Conservation (phyloP, 441 rosid species). For the Pelargonium fulgidum region DNA sequence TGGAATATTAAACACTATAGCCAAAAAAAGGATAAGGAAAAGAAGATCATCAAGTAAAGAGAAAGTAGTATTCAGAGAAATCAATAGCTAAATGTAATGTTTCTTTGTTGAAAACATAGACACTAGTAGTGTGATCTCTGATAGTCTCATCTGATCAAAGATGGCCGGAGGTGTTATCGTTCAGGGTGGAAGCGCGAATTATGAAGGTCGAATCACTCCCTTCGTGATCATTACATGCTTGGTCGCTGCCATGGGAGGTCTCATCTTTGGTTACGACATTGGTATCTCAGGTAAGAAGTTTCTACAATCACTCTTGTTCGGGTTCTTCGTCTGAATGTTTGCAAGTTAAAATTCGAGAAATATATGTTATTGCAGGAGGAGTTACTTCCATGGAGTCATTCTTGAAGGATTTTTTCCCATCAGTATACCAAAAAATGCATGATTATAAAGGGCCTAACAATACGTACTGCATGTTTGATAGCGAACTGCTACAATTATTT, state of each 20-base stretch:
- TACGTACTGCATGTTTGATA: constrained; percentile 66
- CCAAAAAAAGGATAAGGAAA: too few species aligned
- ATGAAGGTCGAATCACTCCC: constrained; percentile 36
- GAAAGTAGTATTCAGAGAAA: not conserved
- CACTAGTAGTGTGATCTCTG: not conserved
- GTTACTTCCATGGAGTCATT: constrained; percentile 85
- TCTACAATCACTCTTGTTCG: not conserved
- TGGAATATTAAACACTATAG: too few species aligned
- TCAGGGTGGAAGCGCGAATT: constrained; percentile 25
- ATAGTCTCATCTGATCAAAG: constrained; percentile 3
- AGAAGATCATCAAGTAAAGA: too few species aligned
- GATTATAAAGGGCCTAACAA: constrained; percentile 38
- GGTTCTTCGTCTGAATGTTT: not conserved
- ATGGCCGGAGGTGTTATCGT: constrained; percentile 41
- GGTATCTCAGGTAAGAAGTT: constrained; percentile 42
- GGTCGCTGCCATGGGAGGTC: constrained; percentile 62
- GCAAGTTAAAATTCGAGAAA: too few species aligned
- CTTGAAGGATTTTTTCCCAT: constrained; percentile 54
- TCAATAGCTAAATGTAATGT: not conserved
- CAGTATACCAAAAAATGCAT: constrained; percentile 49
- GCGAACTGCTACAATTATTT: constrained; percentile 61
- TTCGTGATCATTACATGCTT: constrained; percentile 46
- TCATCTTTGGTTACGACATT: constrained; percentile 57
- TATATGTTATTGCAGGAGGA: constrained; percentile 44
- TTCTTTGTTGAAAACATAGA: not conserved